phyloP scores from a whole-genome alignment of 2,329 filamentous ascomycete species.

The Cordyceps fumosorosea region DNA sequence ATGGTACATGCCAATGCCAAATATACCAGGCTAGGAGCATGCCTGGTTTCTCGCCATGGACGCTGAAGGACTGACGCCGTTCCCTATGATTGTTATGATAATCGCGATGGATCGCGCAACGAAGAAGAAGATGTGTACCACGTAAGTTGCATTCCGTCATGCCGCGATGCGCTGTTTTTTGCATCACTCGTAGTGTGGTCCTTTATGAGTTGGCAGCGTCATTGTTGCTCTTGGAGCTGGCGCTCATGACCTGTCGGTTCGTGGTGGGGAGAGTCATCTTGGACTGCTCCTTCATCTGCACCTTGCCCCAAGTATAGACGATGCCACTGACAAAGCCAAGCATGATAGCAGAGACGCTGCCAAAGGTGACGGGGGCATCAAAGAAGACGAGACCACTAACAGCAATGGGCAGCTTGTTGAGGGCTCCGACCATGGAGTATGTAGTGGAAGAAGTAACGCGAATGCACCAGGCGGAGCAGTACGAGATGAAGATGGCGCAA shows the following conservation, averaged over 20 bases:
- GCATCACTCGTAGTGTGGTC: background rate
- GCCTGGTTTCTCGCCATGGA: background rate
- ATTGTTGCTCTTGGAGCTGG: conserved; percentile 14
- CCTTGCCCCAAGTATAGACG: conserved; percentile 55
- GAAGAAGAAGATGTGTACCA: background rate
- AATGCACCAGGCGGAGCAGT: conserved; percentile 92
- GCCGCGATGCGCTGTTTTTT: background rate
- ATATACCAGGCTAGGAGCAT: conserved; percentile 2
- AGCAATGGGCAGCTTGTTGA: conserved; percentile 91
- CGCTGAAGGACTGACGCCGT: conserved; percentile 10
- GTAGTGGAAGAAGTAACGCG: conserved; percentile 92
- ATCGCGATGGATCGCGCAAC: background rate
- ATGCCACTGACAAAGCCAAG: conserved; percentile 82
- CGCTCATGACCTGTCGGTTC: conserved; percentile 13
- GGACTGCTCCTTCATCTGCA: conserved; percentile 11
- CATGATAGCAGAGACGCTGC: conserved; percentile 76
- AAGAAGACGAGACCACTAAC: conserved; percentile 85
- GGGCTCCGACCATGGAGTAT: conserved; percentile 89
- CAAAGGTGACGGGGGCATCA: conserved; percentile 78
- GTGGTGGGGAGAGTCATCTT: conserved; percentile 11
- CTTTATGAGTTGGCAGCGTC: conserved; percentile 12
- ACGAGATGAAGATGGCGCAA: conserved; percentile 86
- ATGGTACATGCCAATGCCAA: conserved; percentile 7
- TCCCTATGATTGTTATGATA: conserved; percentile 8
- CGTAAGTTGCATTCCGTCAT: background rate